Evolutionary conservation across 2,329 filamentous ascomycete species (phyloP), one percentile per base, ranked within the genome.

Genomic region (Alternaria conjuncta): DNA sequence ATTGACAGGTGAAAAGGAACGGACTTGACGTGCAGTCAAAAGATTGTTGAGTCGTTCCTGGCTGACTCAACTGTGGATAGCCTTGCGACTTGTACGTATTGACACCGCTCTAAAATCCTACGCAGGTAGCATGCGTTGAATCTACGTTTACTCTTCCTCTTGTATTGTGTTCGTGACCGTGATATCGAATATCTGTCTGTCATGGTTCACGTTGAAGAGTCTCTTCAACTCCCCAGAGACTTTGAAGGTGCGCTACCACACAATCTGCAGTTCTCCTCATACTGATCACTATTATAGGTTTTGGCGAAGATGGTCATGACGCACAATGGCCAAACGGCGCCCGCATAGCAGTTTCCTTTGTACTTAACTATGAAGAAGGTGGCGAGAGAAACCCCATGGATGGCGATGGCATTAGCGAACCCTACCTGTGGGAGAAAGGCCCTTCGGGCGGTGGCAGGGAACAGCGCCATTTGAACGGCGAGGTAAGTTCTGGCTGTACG

Each of bases 391-490:
- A 69, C 32, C 72, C 76, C 6, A 59, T 76, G 45, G 66, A 72
- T 25, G 79, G 79, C 56, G 78, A 80, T 36, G 71, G 72, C 10
- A 75, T 75, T 25, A 68, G 73, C 3, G 75, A 76, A 57, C 65
- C 67, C n/a, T 72, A 74, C 49, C 64, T 77, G 15, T 73, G 75
- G 68, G 75, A 85, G 66, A 81, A 83, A 64, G 74, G 75, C 20
- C 67, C 67, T 5, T 71, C 78, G 5, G 71, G 75, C 25, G 68
- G 79, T 62, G 64, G 64, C 28, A 57, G 61, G 20, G 79, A 82
- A 62, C 81, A 83, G 63, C 79, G 84, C 32, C 80, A 78, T 45
- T 74, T 82, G 61, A 85, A 84, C 61, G 80, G 79, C 51, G 85
- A 86, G 32, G 32, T 36, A 36, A 36, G 32, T 36, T 36, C 32